phyloP scores from a whole-genome alignment of 805 yeast genomes.

The Zygosaccharomyces lentus region DNA sequence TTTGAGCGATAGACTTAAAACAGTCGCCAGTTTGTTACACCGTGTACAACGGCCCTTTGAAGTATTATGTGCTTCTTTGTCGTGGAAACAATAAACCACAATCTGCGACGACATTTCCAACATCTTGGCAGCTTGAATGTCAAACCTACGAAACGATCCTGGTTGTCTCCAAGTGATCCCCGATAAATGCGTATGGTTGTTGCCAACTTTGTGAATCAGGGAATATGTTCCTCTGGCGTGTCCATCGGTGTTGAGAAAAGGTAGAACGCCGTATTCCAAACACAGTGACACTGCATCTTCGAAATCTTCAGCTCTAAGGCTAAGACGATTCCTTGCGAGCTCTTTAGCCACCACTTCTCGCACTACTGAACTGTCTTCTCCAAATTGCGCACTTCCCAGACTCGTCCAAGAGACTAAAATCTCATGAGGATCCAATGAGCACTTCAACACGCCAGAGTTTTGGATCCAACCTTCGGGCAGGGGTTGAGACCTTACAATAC shows the following conservation, averaged over 20 bases:
- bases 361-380: conserved; percentile 21
- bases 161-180: conserved; percentile 44
- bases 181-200: conserved; percentile 4
- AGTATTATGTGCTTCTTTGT: conserved; percentile 31
- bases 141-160: conserved; percentile 76
- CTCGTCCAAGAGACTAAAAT: conserved; percentile 47
- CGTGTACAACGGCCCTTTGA: conserved; percentile 14
- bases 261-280: conserved; percentile 31
- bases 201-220: conserved; percentile 12
- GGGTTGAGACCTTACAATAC: conserved; percentile 32
- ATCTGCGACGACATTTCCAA: conserved; percentile 69
- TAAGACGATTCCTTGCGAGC: conserved; percentile 5
- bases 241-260: conserved; percentile 43
- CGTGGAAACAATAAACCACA: conserved; percentile 64
- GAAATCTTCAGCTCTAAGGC: conserved; percentile 30
- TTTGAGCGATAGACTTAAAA: conserved; percentile 44
- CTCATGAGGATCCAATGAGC: conserved; percentile 52
- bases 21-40: conserved; percentile 33
- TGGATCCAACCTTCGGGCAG: conserved; percentile 15
- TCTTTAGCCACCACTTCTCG: conserved; percentile 10
- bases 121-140: conserved; percentile 74
- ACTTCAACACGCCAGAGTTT: conserved; percentile 46
- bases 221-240: conserved; percentile 21
- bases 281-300: conserved; percentile 18
- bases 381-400: conserved; percentile 35